These are phyloP conservation scores for Lachancea lanzarotensis DNA, from an alignment of 805 yeast genomes.

Conservation along the genomic window DNA sequence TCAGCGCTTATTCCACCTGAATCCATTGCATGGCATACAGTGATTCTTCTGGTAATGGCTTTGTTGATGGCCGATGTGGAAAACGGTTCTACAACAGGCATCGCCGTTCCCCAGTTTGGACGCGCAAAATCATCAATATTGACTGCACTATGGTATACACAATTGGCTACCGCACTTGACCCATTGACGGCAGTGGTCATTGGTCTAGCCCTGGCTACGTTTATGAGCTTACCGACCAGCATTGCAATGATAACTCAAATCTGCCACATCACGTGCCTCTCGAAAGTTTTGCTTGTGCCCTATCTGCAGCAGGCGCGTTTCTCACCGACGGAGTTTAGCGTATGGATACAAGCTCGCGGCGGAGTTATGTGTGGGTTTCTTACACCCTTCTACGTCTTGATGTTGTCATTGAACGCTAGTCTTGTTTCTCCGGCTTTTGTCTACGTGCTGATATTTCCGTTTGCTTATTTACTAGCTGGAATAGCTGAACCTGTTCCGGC, in stretches of 20 bases:
- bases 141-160: background rate
- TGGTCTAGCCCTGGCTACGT: background rate
- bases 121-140: background rate
- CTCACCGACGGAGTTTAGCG: slow-evolving; percentile 35
- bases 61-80: background rate
- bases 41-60: background rate
- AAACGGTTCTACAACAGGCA: background rate
- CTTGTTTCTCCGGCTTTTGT: slow-evolving; percentile 42
- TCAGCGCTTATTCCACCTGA: background rate
- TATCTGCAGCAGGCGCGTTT: slow-evolving; percentile 45
- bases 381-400: slow-evolving; percentile 38
- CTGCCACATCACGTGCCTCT: slow-evolving; percentile 31
- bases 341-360: slow-evolving; percentile 48
- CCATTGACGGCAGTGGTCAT: background rate
- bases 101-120: background rate
- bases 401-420: slow-evolving; percentile 31
- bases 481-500: slow-evolving; percentile 42
- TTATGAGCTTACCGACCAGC: background rate
- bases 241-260: slow-evolving; percentile 25
- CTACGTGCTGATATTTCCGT: slow-evolving; percentile 47
- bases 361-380: slow-evolving; percentile 55
- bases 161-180: background rate
- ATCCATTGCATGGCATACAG: background rate
- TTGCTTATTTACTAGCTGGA: slow-evolving; percentile 49
- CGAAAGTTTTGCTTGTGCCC: slow-evolving; percentile 43